A percentile compares a stretch with the other conserved stretches of the same genome.
Evolutionary conservation across 2,329 filamentous ascomycete species (phyloP).

Genomic region (Fusarium nisikadoi): DNA sequence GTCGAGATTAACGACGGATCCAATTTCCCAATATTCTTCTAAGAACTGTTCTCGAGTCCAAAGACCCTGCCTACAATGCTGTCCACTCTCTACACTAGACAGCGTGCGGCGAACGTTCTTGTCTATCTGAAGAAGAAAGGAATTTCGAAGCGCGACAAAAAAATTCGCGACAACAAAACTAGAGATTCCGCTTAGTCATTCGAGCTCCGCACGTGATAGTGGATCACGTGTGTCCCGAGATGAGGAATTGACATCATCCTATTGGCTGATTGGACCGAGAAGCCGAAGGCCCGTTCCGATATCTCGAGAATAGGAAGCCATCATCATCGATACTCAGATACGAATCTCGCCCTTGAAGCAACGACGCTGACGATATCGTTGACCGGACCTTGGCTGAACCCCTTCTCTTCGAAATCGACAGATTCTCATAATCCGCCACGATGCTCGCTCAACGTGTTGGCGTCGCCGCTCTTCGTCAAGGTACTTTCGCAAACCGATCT

Average conservation of each 20-base stretch:
- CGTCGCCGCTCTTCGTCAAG: constrained; percentile 68
- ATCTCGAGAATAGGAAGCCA: constrained; percentile 32
- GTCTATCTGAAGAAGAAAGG: constrained; percentile 61
- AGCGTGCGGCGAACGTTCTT: constrained; percentile 57
- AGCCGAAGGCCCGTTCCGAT: constrained; percentile 50
- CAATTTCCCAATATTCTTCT: constrained; percentile 55
- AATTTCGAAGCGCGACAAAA: constrained; percentile 35
- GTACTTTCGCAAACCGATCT: constrained; percentile 50
- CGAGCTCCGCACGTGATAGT: background rate
- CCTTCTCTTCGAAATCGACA: constrained; percentile 6
- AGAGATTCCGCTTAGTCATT: constrained; percentile 6
- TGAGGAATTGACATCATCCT: constrained; percentile 51
- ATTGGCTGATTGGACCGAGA: constrained; percentile 60
- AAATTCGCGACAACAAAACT: constrained; percentile 8
- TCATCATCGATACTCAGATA: constrained; percentile 36
- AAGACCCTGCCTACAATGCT: constrained; percentile 48
- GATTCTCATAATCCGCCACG: constrained; percentile 35
- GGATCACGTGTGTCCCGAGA: constrained; percentile 46
- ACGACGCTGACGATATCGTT: constrained; percentile 38
- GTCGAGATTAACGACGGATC: constrained; percentile 70
- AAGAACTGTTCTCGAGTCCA: constrained; percentile 53
- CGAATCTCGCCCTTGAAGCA: constrained; percentile 18
- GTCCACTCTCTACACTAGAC: constrained; percentile 47
- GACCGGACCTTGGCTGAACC: constrained; percentile 30
- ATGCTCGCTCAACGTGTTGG: constrained; percentile 70